Base-by-base conservation (phyloP, 2,329 filamentous ascomycete species). In the Verticillium alfalfae region DNA sequence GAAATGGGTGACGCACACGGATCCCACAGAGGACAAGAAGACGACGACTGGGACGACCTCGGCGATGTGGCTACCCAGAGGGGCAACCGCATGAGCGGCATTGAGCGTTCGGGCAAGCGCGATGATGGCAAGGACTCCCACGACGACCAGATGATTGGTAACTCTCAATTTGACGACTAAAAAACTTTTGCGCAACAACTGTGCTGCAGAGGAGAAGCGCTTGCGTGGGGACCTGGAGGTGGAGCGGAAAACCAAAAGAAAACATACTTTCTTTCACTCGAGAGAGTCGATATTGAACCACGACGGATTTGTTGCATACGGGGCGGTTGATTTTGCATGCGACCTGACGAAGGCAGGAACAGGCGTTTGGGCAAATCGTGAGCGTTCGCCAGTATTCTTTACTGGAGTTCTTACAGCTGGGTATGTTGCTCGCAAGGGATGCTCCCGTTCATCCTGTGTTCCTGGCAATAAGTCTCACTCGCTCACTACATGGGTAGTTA, bases 141-240 rank as follows among this genome's bases (percentile, higher is more conserved):
- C 65, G 87, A 89, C 63, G 85, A 88, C 70, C 80, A 86, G 65
- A 85, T 88, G 79, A 85, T 90, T 68, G 84, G 82, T 66, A 80
- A 80, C 62, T 80, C 82, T 57, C 82, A 87, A 62, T 89, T 90
- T 73, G 86, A 90, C 71, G 54, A 56, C 54, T 56, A 56, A 26
- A 26, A 56, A 31, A 58, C n/a, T n/a, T n/a, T n/a, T 38, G 22
- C 18, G 7, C 8, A 15, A 6, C n/a, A 49, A 22, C 18, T 8
- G n/a, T 7, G 9, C 8, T 18, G 26, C 16, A 12, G n/a, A 8
- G n/a, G 22, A 8, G 41, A 26, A 26, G 26, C 26, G 26, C 26
- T 26, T 26, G 26, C 36, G 34, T 22, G 34, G 22, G 54, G 15
- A 56, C 22, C 2, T 56, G 26, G 18, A 26, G 26, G 26, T 26